Conservation (phyloP, 2,329 filamentous ascomycete genomes). For the Graphilbum ipis-grandicollis region DNA sequence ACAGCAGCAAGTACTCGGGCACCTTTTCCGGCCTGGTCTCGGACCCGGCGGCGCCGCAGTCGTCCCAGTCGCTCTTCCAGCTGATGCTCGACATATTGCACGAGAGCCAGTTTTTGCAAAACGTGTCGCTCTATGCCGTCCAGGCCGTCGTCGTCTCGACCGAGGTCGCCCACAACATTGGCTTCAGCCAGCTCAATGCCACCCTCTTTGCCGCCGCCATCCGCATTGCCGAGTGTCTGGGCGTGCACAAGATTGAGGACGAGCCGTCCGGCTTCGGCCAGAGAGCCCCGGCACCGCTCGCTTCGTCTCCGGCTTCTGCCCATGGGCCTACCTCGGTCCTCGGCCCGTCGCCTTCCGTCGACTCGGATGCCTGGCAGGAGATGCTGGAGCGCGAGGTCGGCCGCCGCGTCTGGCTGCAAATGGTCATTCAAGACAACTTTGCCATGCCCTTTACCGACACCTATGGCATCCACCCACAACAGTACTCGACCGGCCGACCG, state of each 20-base stretch:
- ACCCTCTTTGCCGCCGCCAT: constrained; percentile 18
- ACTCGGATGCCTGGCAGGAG: constrained; percentile 2
- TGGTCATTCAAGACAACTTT: constrained; percentile 20
- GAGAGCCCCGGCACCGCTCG: neutral
- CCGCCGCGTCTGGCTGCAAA: constrained; percentile 18
- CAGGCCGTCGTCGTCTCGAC: constrained; percentile 21
- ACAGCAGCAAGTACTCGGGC: constrained; percentile 7
- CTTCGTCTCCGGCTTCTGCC: no score
- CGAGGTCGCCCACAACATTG: constrained; percentile 19
- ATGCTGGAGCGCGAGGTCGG: constrained; percentile 15
- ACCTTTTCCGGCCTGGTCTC: neutral
- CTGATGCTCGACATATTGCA: constrained; percentile 17
- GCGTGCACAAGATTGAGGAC: constrained; percentile 9
- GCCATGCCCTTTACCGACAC: constrained; percentile 18
- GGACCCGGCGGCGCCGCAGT: constrained; percentile 2
- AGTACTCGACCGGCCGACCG: constrained; percentile 16
- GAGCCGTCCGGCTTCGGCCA: neutral
- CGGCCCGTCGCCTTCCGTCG: no score
- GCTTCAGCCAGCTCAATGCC: constrained; percentile 14
- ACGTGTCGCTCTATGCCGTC: constrained; percentile 15
- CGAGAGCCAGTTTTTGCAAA: constrained; percentile 14
- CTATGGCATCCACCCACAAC: constrained; percentile 17
- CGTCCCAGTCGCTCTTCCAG: constrained; percentile 11
- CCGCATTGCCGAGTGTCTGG: constrained; percentile 15
- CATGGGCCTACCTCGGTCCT: no score